Evolutionary conservation across 345 rosid species (phyloP), one percentile per base, ranked within the genome.

Genomic region (Eucalyptus regnans): DNA sequence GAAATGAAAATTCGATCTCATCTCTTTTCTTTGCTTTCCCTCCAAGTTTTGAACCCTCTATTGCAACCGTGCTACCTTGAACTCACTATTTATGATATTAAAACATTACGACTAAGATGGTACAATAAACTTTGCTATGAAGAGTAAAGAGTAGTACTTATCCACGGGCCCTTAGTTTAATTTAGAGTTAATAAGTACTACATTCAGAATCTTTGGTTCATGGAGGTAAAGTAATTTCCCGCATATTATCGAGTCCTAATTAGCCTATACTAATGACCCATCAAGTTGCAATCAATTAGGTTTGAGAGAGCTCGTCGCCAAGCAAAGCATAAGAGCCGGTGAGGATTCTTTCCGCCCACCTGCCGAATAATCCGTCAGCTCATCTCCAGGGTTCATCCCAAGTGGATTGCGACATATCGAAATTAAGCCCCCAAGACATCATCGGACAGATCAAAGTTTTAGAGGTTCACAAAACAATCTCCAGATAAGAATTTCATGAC

Each of bases 51-150:
- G 83, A 76, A 41, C 48, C 83, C 29, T 76, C 83, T 20, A 20
- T 2, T 7, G 8, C 14, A 17, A 8, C 23, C 4, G 0, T 17
- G 2, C 3, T 68, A 8, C 2, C 48, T 41, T 0, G 12, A 20
- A 41, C 27, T 76, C 23, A 10, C 23, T 85, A 85, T 85, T 85
- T 49, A 10, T 48, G 6, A 85, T 52, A 52, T 52, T 20, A 52
- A 52, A 52, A 48, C 12, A 27, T 27, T 18, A 49, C 8, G 2
- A 41, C 20, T 37, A 76, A 37, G 15, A 76, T 43, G 43, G 4
- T 15, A 20, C 6, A 5, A 76, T n/a, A 76, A 37, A 41, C 48
- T 76, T 76, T 37, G 15, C 48, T 18, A 22, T 10, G 14, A 10
- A 37, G 14, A 41, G 23, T 37, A 37, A 37, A 37, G 80, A 37